These are phyloP conservation scores for Sphaerulina vaccinii DNA, from an alignment of 2,329 filamentous ascomycete genomes.

Conservation along the genomic window DNA sequence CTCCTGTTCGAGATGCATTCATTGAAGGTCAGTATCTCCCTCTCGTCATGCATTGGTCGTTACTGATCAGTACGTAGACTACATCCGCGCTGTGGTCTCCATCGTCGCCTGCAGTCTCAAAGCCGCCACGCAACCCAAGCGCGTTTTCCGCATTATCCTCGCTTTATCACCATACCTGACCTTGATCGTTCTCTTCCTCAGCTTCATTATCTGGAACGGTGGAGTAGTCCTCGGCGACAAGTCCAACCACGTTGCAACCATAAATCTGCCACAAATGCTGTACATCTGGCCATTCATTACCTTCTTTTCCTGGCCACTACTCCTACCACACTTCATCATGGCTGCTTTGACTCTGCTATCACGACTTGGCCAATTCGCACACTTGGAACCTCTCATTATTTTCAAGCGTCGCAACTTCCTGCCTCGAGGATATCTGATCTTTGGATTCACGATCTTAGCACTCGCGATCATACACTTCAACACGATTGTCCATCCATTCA, in stretches of 20 bases:
- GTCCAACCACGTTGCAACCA: slow-evolving; percentile 83
- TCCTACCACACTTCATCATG: slow-evolving; percentile 56
- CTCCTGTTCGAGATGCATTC: slow-evolving; percentile 48
- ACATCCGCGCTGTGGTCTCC: slow-evolving; percentile 54
- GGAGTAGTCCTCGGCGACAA: slow-evolving; percentile 95
- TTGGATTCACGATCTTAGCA: slow-evolving; percentile 44
- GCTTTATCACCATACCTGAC: slow-evolving; percentile 52
- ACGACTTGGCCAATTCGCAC: slow-evolving; percentile 25
- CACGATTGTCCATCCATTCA: slow-evolving; percentile 94
- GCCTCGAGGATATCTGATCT: slow-evolving; percentile 41
- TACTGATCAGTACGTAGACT: slow-evolving; percentile 20
- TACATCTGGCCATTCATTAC: slow-evolving; percentile 89
- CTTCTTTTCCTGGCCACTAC: slow-evolving; percentile 84
- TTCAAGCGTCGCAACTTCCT: slow-evolving; percentile 36
- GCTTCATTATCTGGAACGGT: slow-evolving; percentile 82
- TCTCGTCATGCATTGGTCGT: no score
- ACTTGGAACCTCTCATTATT: slow-evolving; percentile 35
- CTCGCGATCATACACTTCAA: slow-evolving; percentile 67
- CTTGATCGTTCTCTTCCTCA: slow-evolving; percentile 65
- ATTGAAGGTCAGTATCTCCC: slow-evolving; percentile 51
- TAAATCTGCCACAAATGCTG: slow-evolving; percentile 88
- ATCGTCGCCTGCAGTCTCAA: slow-evolving; percentile 58
- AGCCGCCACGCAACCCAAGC: slow-evolving; percentile 37
- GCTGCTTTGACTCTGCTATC: slow-evolving; percentile 31
- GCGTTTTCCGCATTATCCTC: slow-evolving; percentile 21